Percentiles rank a stretch among this genome's conserved stretches.
phyloP scores from a whole-genome alignment of 169 alveolate species.

The Hepatocystis sp. region DNA sequence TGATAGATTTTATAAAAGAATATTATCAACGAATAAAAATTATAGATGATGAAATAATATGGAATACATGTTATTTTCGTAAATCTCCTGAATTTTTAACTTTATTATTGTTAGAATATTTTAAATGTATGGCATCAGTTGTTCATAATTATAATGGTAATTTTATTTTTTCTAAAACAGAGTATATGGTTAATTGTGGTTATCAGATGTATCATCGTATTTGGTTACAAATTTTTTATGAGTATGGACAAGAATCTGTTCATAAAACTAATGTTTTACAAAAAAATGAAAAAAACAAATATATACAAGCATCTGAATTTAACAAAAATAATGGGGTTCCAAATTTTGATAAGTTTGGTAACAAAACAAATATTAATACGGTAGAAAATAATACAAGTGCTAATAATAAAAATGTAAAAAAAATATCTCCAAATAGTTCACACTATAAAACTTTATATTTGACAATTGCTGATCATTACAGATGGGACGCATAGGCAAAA shows the following conservation, averaged over 20 bases:
- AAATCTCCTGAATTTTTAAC: slow-evolving; percentile 40
- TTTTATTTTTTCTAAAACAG: slow-evolving; percentile 79
- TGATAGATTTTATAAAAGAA: slow-evolving; percentile 80
- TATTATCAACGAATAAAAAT: slow-evolving; percentile 80
- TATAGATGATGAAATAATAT: slow-evolving; percentile 76
- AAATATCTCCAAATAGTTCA: too few relatives aligned
- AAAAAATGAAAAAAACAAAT: slow-evolving; percentile 15
- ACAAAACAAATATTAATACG: too few relatives aligned
- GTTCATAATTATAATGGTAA: slow-evolving; percentile 38
- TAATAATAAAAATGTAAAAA: too few relatives aligned
- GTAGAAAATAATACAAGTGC: too few relatives aligned
- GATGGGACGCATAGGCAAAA: slow-evolving; percentile 78
- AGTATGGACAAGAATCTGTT: slow-evolving; percentile 78
- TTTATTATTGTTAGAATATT: slow-evolving; percentile 42
- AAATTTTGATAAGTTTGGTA: not conserved
- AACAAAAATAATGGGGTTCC: not conserved
- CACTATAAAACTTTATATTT: slow-evolving; percentile 77
- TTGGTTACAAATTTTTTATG: slow-evolving; percentile 83
- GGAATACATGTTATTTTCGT: slow-evolving; percentile 49
- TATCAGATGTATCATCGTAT: slow-evolving; percentile 85
- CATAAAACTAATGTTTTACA: not conserved
- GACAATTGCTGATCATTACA: slow-evolving; percentile 85
- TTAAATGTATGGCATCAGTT: slow-evolving; percentile 60
- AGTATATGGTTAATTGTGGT: slow-evolving; percentile 82
- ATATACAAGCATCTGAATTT: too few relatives aligned